A percentile compares a stretch with the other conserved stretches of the same genome.
Evolutionary conservation across 129 eudicot genomes (phyloP).

Genomic region (Lactuca saligna): DNA sequence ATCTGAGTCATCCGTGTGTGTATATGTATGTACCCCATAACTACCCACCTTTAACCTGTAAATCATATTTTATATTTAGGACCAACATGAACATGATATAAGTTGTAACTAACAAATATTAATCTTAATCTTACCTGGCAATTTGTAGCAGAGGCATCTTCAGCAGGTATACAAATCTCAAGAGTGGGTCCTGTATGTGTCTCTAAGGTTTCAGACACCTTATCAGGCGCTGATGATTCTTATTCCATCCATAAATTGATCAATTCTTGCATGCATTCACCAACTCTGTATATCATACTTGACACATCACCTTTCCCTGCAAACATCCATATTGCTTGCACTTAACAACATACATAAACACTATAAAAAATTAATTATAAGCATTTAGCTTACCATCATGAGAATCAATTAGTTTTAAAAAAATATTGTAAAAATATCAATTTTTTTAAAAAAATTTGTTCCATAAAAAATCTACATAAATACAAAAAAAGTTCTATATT

Average conservation of each 20-base stretch:
- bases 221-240: slow-evolving; percentile 55
- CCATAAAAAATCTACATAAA: too few species aligned
- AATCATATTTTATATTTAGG: background rate
- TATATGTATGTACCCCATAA: slow-evolving; percentile 99
- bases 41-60: slow-evolving; percentile 96
- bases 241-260: slow-evolving; percentile 82
- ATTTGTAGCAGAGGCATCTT: slow-evolving; percentile 93
- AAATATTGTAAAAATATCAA: too few species aligned
- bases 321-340: background rate
- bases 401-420: too few species aligned
- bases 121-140: slow-evolving; percentile 61
- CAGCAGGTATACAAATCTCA: slow-evolving; percentile 90
- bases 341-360: background rate
- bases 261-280: slow-evolving; percentile 92
- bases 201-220: slow-evolving; percentile 38
- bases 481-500: too few species aligned
- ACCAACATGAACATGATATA: too few species aligned
- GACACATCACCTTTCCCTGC: slow-evolving; percentile 76
- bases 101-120: too few species aligned
- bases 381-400: too few species aligned
- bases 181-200: slow-evolving; percentile 63
- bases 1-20: slow-evolving; percentile 84
- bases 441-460: slow-evolving; percentile 20
- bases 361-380: too few species aligned
- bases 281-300: slow-evolving; percentile 76